Evolutionary conservation across 352 stramenopile genomes (phyloP), one percentile per base, ranked within the genome.

Genomic region (Pythium phragmitis): DNA sequence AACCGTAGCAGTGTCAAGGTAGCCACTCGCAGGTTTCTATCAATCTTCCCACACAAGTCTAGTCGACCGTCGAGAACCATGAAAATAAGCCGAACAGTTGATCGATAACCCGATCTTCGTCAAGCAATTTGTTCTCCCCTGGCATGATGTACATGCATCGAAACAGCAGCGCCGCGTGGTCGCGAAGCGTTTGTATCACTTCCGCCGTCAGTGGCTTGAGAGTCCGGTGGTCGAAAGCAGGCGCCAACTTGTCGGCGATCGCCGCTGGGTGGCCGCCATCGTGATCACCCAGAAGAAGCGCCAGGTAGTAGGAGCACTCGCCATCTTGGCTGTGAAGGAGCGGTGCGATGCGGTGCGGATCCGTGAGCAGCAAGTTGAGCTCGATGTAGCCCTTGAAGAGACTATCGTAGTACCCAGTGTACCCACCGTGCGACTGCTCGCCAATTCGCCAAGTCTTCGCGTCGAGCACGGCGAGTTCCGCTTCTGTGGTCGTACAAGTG

Each of bases 321-420:
- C 28, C 33, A 17, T 33, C 4, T 7, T 30, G 17, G 14, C 34
- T 7, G 33, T 16, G 16, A 14, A 43, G 30, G 0, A 56, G 33
- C 17, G 28, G 30, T 7, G 23, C 49, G 7, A 28, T 54, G 26
- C 47, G 47, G 5, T 8, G 9, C 12, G 49, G 28, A 6, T 56
- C 30, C 0, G 33, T 17, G 16, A 56, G 49, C 28, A 56, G 30
- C 49, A 56, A 16, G n/a, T 43, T 56, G 14, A 56, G 19, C 49
- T 26, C 17, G 14, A 43, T 7, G 30, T 56, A 56, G 0, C 49
- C 49, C 30, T n/a, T 45, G 7, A 43, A 2, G 7, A 56, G 4
- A 7, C 30, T 56, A 17, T 56, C 49, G 2, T n/a, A 28, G 33
- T 37, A 56, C 2, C 49, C 49, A 23, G 28, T 54, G 47, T 41